Evolutionary conservation across 805 yeast species (phyloP).

Genomic region (Komagataella phaffii): DNA sequence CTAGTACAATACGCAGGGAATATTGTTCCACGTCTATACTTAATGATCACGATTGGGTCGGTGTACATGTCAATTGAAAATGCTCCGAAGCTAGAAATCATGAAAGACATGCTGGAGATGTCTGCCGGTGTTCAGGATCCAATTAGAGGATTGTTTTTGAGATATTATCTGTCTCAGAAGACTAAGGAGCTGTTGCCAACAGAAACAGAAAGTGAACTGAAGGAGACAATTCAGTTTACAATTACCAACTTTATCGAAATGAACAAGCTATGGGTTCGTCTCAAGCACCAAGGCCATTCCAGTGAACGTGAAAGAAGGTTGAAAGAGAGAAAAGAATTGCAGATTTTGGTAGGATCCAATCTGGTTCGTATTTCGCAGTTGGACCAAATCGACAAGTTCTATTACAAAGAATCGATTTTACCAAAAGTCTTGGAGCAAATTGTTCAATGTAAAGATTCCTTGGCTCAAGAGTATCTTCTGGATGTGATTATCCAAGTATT

Average conservation of each 20-base stretch:
- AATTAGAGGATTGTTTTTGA: constrained; percentile 74
- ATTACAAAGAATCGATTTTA: constrained; percentile 39
- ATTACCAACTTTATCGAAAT: constrained; percentile 86
- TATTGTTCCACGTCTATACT: constrained; percentile 79
- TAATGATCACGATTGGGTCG: constrained; percentile 93
- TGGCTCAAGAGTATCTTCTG: constrained; percentile 84
- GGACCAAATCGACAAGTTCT: constrained; percentile 50
- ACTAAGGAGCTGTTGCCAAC: constrained; percentile 52
- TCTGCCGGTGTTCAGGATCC: constrained; percentile 96
- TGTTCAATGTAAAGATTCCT: constrained; percentile 78
- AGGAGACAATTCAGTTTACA: constrained; percentile 66
- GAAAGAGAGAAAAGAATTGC: constrained; percentile 76
- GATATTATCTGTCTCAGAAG: constrained; percentile 81
- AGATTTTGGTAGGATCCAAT: constrained; percentile 86
- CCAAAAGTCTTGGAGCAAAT: constrained; percentile 83
- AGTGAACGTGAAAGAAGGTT: constrained; percentile 64
- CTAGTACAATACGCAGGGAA: constrained; percentile 92
- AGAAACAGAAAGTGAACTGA: constrained; percentile 23
- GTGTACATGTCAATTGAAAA: constrained; percentile 69
- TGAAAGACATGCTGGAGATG: constrained; percentile 97
- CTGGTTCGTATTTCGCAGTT: constrained; percentile 80
- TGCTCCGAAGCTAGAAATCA: constrained; percentile 72
- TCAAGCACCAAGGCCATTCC: constrained; percentile 92
- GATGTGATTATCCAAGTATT: constrained; percentile 91
- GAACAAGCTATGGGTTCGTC: constrained; percentile 95